Evolutionary conservation across 495 filamentous ascomycete genomes (phyloP), one percentile per base, ranked within the genome.

Genomic region (Hyaloscypha bicolor): DNA sequence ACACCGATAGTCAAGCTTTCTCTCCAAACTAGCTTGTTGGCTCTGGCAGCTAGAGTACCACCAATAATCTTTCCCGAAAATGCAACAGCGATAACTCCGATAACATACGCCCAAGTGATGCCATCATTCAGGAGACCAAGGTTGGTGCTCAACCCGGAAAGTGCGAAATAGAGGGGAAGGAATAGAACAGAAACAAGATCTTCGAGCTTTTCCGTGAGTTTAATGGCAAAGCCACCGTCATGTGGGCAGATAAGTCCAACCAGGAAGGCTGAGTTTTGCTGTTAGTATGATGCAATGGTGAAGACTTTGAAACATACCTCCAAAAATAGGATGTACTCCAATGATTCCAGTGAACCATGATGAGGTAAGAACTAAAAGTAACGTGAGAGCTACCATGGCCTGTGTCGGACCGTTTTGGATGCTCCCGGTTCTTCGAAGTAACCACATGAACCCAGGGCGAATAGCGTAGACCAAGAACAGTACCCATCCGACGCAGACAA

Each of bases 331-430:
- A 78, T 97, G 93, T 30, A 82, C 72, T 48, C 95, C 95, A 73
- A 99, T 97, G 32, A 94, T 88, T 57, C 91, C 93, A 3, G 95
- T 99, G 75, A 99, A 97, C 82, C 94, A 99, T n/a, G 94, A 83
- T 1, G 93, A 97, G 1, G 85, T 81, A 19, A 99, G 83, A 0
- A 88, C 86, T 65, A 97, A 81, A 6, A 98, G 77, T 45, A 99
- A 75, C 0, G 93, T 97, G 52, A 97, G 74, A 12, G 89, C 88
- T 35, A 97, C 89, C 70, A 96, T 90, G 35, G 87, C 86, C 73
- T 97, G 95, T 39, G 91, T 92, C 6, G 95, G 95, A 6, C 95
- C 95, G 76, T 96, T 96, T 64, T 96, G 88, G 57, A 99, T 76
- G 72, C 89, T 92, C 9, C 92, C 91, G 9, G 88, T 91, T 14